Evolutionary conservation across 1,139 yeast species (phyloP), one percentile per base, ranked within the genome.

Genomic region (Yamadazyma atmosphaerica): DNA sequence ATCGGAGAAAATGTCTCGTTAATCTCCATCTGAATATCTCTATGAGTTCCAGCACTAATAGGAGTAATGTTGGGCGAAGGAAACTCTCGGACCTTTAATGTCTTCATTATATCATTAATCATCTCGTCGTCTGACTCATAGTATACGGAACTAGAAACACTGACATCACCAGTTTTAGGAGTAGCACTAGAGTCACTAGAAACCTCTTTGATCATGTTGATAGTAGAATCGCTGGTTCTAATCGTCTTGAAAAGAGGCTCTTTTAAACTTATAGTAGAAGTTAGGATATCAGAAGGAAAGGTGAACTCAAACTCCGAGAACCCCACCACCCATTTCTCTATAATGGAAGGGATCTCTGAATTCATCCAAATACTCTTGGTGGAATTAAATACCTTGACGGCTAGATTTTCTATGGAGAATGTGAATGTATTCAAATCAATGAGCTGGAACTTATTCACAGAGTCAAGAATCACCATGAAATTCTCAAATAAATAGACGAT

Each of bases 251-350:
- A 11, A 14, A 12, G 25, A 8, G 35, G 37, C 28, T 22, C 22
- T 14, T 26, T 31, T 16, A 32, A 35, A 3, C 42, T 36, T 4
- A 67, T 49, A 0, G 75, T 68, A 0, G 73, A 65, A 0, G 76
- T 65, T n/a, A 71, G 44, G 9, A 65, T 51, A 7, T 61, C 66
- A 1, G 56, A 47, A 0, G 77, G 77, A 33, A 72, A 62, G 2
- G 42, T 38, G 38, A 61, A 59, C 10, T 45, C 44, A 4, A 49
- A 44, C 40, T 72, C 77, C 3, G 72, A 64, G 7, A 66, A 49
- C 1, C 71, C 74, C 24, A 68, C 69, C 5, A 63, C 73, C 77
- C 77, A 72, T 46, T 71, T 71, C 44, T 72, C 75, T 17, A 70
- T 53, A 4, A 70, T 56, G 3, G 63, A 51, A 25, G 55, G 49